Base-by-base conservation (phyloP, 768 basidiomycete genomes). In the Boletus pseudopeckii region DNA sequence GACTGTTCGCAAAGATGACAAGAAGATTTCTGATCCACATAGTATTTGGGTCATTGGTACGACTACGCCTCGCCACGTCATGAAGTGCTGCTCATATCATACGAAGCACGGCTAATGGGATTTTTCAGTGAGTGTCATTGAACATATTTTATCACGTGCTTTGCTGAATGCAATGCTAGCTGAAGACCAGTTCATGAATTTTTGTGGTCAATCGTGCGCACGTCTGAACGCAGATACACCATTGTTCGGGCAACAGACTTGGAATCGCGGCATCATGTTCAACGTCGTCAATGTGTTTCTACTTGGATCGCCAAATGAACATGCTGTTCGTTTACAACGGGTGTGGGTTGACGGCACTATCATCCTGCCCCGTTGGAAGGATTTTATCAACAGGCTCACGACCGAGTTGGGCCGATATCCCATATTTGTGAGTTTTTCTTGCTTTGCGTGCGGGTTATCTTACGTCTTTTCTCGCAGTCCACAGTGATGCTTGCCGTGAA, bases 401-500 rank as follows among this genome's bases (percentile, higher is more conserved):
- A 7, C 14, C 5, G 49, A 60, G 40, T 32, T 52, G 28, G 44
- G 32, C 9, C 50, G 50, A n/a, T 62, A 53, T 41, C 47, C 60
- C 22, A 46, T 53, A 2, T 52, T 62, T 32, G 60, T 57, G 36
- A 18, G 59, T 45, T 18, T 7, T 4, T 1, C 15, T 37, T 7
- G 9, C 5, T 45, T 30, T 33, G 17, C 5, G 10, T 37, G 8
- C 4, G 4, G 2, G n/a, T 9, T n/a, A 7, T 28, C 39, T 48
- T 3, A 58, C 6, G 26, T 14, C 4, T 6, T 6, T 26, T 26
- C 24, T 54, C 2, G 22, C 24, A 60, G 58, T 59, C 58, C 20
- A 59, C 54, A 33, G 59, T 61, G 7, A 52, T 60, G 54, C 50
- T 60, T 7, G 59, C 59, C 0, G 59, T 60, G 5, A 45, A 61